Evolutionary conservation across 345 rosid species (phyloP), one percentile per base, ranked within the genome.

Genomic region (Camelina hispida): DNA sequence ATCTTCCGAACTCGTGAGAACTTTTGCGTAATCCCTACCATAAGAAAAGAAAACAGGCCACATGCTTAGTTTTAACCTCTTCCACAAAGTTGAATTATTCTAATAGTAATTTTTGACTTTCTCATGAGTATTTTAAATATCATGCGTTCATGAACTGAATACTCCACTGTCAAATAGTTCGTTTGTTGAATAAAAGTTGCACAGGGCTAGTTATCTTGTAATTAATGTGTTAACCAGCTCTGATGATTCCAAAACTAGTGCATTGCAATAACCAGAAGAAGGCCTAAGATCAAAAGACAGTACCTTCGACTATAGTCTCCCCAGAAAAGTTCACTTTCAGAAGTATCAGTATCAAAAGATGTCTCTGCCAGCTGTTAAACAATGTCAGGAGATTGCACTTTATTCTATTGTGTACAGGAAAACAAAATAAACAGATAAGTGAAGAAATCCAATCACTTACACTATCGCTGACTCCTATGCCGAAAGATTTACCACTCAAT

Each of bases 311-410:
- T 80, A 76, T 64, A 71, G 76, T 81, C 81, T 12, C 83, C 82
- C 96, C 93, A 87, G 52, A 84, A 69, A 53, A 83, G 75, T 76
- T 91, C 96, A 72, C 77, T 78, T 81, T 88, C 91, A 46, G 82
- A 76, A 35, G 91, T 81, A 51, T 85, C 80, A 75, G 84, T 81
- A 68, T 88, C 88, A 44, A 88, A 84, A 52, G 82, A 72, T 72
- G 78, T 54, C 70, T 81, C 92, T 40, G 74, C 71, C 52, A 81
- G 78, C 97, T 94, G 89, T 73, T 55, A 82, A 76, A 78, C 38
- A 47, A 53, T 25, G 44, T 44, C 55, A 61, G 6, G 18, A 67
- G 66, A 73, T 35, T 61, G 53, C 54, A 73, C 44, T 53, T 38
- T 46, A 73, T 55, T 28, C 18, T 43, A 54, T 56, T 6, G 9